Conservation (phyloP, 495 filamentous ascomycete genomes). For the Pseudomonodictys pantanalensis region DNA sequence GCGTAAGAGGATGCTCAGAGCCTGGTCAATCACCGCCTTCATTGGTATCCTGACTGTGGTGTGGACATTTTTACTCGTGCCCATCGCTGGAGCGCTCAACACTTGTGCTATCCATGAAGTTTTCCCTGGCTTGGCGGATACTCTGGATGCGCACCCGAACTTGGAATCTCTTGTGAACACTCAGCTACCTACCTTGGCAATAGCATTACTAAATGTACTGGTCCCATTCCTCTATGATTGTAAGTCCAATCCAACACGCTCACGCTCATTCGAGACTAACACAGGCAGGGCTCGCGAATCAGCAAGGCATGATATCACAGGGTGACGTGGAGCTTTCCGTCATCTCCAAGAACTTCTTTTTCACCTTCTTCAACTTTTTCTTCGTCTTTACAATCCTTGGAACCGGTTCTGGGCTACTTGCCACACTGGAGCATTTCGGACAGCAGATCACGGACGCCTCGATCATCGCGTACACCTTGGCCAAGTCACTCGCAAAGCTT, state of each 20-base stretch:
- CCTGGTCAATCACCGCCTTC: constrained; percentile 78
- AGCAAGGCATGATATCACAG: constrained; percentile 91
- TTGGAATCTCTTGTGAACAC: constrained; percentile 76
- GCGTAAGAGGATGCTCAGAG: constrained; percentile 64
- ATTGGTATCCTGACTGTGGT: constrained; percentile 80
- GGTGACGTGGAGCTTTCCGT: constrained; percentile 92
- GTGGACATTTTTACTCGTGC: constrained; percentile 83
- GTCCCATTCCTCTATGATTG: constrained; percentile 95
- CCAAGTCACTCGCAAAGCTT: constrained; percentile 67
- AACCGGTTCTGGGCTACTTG: constrained; percentile 66
- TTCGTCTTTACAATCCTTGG: constrained; percentile 89
- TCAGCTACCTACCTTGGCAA: constrained; percentile 76
- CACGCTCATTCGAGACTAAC: background rate
- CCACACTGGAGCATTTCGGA: constrained; percentile 66
- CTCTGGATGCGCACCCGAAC: constrained; percentile 64
- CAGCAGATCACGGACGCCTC: constrained; percentile 74
- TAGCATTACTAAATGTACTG: constrained; percentile 80
- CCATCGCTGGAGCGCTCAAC: constrained; percentile 73
- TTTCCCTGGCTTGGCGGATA: constrained; percentile 65
- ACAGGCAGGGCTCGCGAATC: constrained; percentile 64
- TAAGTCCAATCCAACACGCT: constrained; percentile 37
- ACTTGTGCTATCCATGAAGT: constrained; percentile 71
- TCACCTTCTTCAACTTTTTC: constrained; percentile 99
- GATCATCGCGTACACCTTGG: constrained; percentile 71
- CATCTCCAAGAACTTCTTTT: constrained; percentile 99